Evolutionary conservation across 148 eudicot species (phyloP).

Genomic region (Persicaria tinctoria): DNA sequence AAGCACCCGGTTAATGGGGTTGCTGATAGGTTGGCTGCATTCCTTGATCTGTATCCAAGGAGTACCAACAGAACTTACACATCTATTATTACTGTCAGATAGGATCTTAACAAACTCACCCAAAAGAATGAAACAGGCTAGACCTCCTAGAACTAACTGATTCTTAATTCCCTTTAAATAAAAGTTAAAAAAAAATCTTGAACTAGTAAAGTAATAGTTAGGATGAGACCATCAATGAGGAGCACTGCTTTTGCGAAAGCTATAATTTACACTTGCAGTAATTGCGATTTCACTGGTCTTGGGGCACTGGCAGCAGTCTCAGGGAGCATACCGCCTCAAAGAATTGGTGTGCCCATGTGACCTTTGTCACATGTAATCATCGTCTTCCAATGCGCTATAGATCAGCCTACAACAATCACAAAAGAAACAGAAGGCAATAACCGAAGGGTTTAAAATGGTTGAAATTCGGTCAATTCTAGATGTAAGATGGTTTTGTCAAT

Average conservation of each 20-base stretch:
- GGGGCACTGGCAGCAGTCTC: not conserved
- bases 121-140: not conserved
- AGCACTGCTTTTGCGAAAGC: not conserved
- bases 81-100: too few relatives aligned
- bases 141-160: not conserved
- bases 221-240: not conserved
- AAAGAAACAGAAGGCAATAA: not conserved
- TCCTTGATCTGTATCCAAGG: too few relatives aligned
- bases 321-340: not conserved
- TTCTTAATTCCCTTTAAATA: not conserved
- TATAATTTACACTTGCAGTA: not conserved
- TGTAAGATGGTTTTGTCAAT: not conserved
- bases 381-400: conserved; percentile 39
- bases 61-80: not conserved
- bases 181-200: not conserved
- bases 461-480: not conserved
- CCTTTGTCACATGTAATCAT: conserved; percentile 16
- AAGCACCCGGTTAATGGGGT: not conserved
- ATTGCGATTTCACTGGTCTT: not conserved
- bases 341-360: not conserved
- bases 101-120: not conserved
- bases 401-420: conserved; percentile 29
- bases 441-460: not conserved
- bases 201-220: not conserved
- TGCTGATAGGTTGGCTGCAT: too few relatives aligned